Evolutionary conservation across 1,139 yeast species (phyloP).

Genomic region (Zygoascus sp.): DNA sequence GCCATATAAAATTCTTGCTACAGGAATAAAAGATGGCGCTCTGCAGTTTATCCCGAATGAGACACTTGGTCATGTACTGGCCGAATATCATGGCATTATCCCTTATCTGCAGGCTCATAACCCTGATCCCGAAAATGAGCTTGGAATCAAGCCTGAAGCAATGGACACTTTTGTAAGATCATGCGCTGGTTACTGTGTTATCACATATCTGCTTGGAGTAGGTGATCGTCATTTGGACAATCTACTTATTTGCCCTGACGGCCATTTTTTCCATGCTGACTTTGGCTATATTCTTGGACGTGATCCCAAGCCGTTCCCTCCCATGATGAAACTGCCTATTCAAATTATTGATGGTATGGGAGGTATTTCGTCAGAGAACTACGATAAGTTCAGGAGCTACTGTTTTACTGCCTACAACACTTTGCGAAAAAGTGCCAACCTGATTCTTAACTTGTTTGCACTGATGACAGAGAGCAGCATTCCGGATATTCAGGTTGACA

Average conservation of each 20-base stretch:
- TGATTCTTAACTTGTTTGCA: conserved; percentile 85
- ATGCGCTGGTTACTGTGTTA: conserved; percentile 97
- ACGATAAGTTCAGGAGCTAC: conserved; percentile 79
- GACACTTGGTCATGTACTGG: conserved; percentile 75
- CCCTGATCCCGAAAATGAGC: conserved; percentile 53
- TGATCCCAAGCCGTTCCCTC: conserved; percentile 98
- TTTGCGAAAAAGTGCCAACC: conserved; percentile 79
- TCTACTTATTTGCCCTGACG: conserved; percentile 65
- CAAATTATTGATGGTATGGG: conserved; percentile 99
- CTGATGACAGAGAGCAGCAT: conserved; percentile 92
- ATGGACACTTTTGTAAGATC: conserved; percentile 95
- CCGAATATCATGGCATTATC: conserved; percentile 66
- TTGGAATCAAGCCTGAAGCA: conserved; percentile 68
- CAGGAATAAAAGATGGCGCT: conserved; percentile 86
- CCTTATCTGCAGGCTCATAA: conserved; percentile 65
- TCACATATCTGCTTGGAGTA: conserved; percentile 88
- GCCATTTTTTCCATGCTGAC: conserved; percentile 91
- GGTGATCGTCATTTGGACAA: conserved; percentile 97
- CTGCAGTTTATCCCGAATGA: conserved; percentile 91
- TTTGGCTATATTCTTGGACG: conserved; percentile 94
- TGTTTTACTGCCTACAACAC: conserved; percentile 95
- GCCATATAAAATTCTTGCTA: conserved; percentile 87
- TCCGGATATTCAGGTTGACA: conserved; percentile 77
- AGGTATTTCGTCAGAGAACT: conserved; percentile 80
- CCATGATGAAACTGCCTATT: conserved; percentile 94